Evolutionary conservation across 306 rosid species (phyloP).

Genomic region (Datisca glomerata): DNA sequence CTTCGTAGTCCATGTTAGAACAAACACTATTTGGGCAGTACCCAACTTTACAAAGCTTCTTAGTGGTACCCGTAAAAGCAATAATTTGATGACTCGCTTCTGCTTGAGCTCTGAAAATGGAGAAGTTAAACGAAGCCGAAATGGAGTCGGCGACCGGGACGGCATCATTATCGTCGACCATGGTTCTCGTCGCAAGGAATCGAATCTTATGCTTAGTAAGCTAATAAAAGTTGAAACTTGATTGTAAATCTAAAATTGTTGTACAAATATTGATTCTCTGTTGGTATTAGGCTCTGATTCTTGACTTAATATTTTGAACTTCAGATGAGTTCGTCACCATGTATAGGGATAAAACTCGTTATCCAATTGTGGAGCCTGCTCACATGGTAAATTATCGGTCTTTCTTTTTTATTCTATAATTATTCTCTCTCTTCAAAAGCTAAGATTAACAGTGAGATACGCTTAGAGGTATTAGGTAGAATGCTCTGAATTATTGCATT

Average conservation of each 20-base stretch:
- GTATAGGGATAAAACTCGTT: slow-evolving; percentile 69
- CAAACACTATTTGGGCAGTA: slow-evolving; percentile 16
- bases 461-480: too few relatives aligned
- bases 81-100: slow-evolving; percentile 16
- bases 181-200: slow-evolving; percentile 85
- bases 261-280: not conserved
- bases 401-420: too few relatives aligned
- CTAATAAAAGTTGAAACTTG: too few relatives aligned
- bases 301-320: slow-evolving; percentile 10
- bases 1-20: slow-evolving; percentile 20
- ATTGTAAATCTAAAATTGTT: not conserved
- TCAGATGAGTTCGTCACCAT: slow-evolving; percentile 80
- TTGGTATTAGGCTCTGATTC: slow-evolving; percentile 6
- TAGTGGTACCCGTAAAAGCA: slow-evolving; percentile 9
- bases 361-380: slow-evolving; percentile 80
- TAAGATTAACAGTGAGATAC: too few relatives aligned
- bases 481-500: too few relatives aligned
- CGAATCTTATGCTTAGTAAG: slow-evolving; percentile 86
- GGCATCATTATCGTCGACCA: slow-evolving; percentile 84
- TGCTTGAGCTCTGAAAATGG: slow-evolving; percentile 27
- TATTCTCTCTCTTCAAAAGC: too few relatives aligned
- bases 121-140: slow-evolving; percentile 15
- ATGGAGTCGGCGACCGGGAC: slow-evolving; percentile 37
- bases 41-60: slow-evolving; percentile 23
- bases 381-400: slow-evolving; percentile 75